Evolutionary conservation across 1,139 yeast species (phyloP), one percentile per base, ranked within the genome.

Genomic region (Blastobotrys persicus): DNA sequence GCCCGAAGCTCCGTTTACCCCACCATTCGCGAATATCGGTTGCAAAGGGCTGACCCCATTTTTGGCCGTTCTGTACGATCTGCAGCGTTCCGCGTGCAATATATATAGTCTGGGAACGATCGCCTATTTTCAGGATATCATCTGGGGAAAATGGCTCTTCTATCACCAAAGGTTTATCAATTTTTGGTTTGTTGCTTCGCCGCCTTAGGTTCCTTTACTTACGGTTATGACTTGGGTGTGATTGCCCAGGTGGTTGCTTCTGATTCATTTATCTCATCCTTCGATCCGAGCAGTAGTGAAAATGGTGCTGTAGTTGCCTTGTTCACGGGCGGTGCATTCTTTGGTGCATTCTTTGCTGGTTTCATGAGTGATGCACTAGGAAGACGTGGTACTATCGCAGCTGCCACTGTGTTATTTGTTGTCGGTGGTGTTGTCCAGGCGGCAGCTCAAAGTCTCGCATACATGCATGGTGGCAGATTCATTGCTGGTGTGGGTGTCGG

Each of bases 401-500:
- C 33, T 9, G 46, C 49, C n/a, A 46, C 53, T 4, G 17, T 50
- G 14, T 33, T 47, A 11, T 51, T 51, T 38, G 39, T 49, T 9
- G 34, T 49, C 13, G 54, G 53, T 14, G 49, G 47, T 31, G 32
- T 43, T 16, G 35, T 49, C 83, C 56, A 74, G 78, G 65, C 81
- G 3, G 53, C 47, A 53, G 75, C 89, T 16, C 75, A 76, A 62
- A 69, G 69, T 48, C 69, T 81, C 52, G 85, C 84, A 32, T 89
- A 84, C 59, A 46, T 62, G 37, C 55, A 54, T 35, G 61, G 52
- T 6, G 68, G 68, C 4, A 52, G 68, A 4, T 50, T 67, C 50
- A 64, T 80, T 20, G 70, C 77, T 35, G 80, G 82, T 11, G 68
- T 76, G 62, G 83, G 80, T 42, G 81, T 79, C 14, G 83, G 83